Conservation (phyloP, 768 basidiomycete genomes). For the Exsudoporus frostii region DNA sequence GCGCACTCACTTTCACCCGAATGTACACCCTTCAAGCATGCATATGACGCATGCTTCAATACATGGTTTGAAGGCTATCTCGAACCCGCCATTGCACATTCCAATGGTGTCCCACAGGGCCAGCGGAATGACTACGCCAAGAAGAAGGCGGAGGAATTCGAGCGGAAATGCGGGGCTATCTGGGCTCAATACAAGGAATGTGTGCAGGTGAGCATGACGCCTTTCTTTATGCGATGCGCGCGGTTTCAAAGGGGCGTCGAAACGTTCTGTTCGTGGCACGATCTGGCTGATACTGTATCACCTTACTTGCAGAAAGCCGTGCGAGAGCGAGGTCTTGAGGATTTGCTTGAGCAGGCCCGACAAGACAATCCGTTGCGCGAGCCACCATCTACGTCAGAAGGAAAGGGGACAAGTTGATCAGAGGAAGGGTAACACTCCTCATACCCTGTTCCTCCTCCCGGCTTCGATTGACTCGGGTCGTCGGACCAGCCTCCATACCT, state of each 20-base stretch:
- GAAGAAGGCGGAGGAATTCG: slow-evolving; percentile 84
- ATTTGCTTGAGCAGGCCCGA: slow-evolving; percentile 73
- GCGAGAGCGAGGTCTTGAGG: slow-evolving; percentile 72
- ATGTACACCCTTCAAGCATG: slow-evolving; percentile 87
- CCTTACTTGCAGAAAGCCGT: slow-evolving; percentile 60
- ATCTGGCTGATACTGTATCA: neutral
- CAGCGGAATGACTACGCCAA: slow-evolving; percentile 62
- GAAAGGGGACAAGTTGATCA: slow-evolving; percentile 6
- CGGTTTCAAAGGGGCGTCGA: neutral
- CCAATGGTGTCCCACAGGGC: slow-evolving; percentile 38
- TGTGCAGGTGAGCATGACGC: slow-evolving; percentile 60
- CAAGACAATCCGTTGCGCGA: slow-evolving; percentile 74
- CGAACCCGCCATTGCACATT: slow-evolving; percentile 61
- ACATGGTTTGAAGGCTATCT: slow-evolving; percentile 98
- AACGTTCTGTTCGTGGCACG: neutral
- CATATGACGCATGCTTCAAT: slow-evolving; percentile 95
- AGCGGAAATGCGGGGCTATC: slow-evolving; percentile 76
- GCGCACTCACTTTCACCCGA: slow-evolving; percentile 75
- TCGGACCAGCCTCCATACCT: neutral
- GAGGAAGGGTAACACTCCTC: neutral
- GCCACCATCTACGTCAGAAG: slow-evolving; percentile 37
- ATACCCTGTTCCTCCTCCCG: neutral
- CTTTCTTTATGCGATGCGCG: neutral
- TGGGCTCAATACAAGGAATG: slow-evolving; percentile 82
- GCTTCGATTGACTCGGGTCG: neutral